Conservation (phyloP, 2,329 filamentous ascomycete species). For the Cladosporium cucumerinum region DNA sequence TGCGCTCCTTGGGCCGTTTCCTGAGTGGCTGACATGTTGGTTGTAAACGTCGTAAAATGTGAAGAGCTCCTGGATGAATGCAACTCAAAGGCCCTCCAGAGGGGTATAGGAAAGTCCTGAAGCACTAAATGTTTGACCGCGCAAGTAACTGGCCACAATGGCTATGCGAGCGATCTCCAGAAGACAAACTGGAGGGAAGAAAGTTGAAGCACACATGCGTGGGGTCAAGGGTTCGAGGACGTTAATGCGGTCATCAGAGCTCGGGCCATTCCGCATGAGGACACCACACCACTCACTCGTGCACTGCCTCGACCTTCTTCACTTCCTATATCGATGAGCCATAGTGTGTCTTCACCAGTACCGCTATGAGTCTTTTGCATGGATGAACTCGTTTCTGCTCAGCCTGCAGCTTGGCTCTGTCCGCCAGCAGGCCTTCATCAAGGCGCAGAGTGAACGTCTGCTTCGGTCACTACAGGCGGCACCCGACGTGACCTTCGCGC, state of each 20-base stretch:
- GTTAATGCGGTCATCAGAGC: slow-evolving; percentile 9
- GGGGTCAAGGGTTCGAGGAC: neutral
- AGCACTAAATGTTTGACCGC: too few species aligned
- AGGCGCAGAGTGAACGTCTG: slow-evolving; percentile 62
- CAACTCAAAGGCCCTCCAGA: neutral
- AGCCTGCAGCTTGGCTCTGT: slow-evolving; percentile 71
- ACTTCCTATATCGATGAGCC: neutral
- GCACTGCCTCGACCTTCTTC: neutral
- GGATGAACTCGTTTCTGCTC: slow-evolving; percentile 72
- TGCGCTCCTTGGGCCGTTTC: neutral
- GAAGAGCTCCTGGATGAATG: neutral
- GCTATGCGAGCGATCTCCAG: neutral
- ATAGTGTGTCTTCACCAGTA: neutral
- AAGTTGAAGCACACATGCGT: neutral
- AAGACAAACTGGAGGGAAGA: neutral
- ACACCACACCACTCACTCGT: neutral
- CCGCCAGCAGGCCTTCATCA: slow-evolving; percentile 60
- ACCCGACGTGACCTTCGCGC: slow-evolving; percentile 34
- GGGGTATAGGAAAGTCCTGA: neutral
- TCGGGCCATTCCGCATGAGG: neutral
- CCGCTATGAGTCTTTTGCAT: slow-evolving; percentile 11
- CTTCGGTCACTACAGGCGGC: slow-evolving; percentile 67
- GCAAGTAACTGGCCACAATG: neutral
- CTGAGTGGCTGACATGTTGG: slow-evolving; percentile 5
- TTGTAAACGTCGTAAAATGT: neutral